Evolutionary conservation across 345 rosid genomes (phyloP), one percentile per base, ranked within the genome.

Genomic region (Zanthoxylum bungeanum): DNA sequence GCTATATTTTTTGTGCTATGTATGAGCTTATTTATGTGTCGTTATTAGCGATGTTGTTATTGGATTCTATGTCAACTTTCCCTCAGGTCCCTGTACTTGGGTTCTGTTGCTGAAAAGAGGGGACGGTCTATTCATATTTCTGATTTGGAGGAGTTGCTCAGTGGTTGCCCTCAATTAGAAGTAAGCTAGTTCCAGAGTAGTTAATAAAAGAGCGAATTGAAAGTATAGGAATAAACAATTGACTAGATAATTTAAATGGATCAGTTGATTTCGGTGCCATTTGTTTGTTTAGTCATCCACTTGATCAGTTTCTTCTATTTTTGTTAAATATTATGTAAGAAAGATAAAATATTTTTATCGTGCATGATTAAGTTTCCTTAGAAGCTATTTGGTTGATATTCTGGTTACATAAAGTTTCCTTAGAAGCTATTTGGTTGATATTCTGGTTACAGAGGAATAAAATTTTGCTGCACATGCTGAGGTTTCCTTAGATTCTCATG

Each of bases 41-140:
- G 9, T 49, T 36, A 11, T 42, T 47, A 25, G 30, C 57, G 21
- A 77, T 11, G 3, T 27, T 73, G 66, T 64, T 52, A 69, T 61
- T 65, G 47, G 62, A 58, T 80, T 73, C 33, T 30, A 50, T 81
- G 67, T 71, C 7, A 12, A 55, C 56, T 73, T 62, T 52, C 72
- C 21, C 76, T 74, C 80, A 93, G 90, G 86, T 82, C 83, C 36
- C 83, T 94, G 53, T 85, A 79, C 86, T 79, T 94, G 86, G 97
- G 93, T 69, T 90, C 98, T 3, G 92, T 90, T 47, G 94, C 93
- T 16, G 97, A 91, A 72, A 89, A 88, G 77, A 78, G 93, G 75
- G 94, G 96, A 60, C 83, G 90, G 30, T 80, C 88, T 17, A 74
- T 90, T 82, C 88, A 75, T 79, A 78, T 84, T 36, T 81, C 83